Conservation (phyloP, 2,329 filamentous ascomycete species). For the Talaromyces sp. region DNA sequence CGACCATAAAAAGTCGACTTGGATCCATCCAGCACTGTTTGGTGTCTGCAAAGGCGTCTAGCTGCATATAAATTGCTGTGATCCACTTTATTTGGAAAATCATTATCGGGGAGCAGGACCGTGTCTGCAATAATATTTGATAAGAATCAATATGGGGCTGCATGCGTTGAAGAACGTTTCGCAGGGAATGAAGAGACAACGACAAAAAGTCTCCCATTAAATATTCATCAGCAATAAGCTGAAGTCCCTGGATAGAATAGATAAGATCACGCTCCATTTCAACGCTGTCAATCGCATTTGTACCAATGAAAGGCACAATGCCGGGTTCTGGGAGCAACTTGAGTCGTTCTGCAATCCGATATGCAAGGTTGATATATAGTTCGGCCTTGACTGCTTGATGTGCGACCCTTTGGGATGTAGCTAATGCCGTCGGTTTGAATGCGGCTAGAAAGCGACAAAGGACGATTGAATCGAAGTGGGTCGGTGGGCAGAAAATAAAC, state of each 20-base stretch:
- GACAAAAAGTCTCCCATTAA: slow-evolving; percentile 9
- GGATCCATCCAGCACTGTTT: slow-evolving; percentile 17
- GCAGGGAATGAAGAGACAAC: slow-evolving; percentile 5
- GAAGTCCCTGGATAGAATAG: slow-evolving; percentile 9
- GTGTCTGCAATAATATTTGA: slow-evolving; percentile 10
- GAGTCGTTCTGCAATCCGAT: slow-evolving; percentile 13
- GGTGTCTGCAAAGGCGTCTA: slow-evolving; percentile 11
- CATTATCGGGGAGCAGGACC: slow-evolving; percentile 9
- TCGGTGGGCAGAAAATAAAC: slow-evolving; percentile 20
- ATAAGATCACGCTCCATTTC: slow-evolving; percentile 9
- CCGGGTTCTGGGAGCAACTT: slow-evolving; percentile 5
- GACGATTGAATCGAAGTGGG: slow-evolving; percentile 16
- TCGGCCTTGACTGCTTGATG: slow-evolving; percentile 14
- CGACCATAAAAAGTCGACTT: slow-evolving; percentile 6
- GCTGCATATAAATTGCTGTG: slow-evolving; percentile 8
- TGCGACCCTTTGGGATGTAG: slow-evolving; percentile 8
- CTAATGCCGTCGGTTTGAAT: slow-evolving; percentile 16
- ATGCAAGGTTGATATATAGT: slow-evolving; percentile 17
- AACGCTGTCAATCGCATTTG: neutral
- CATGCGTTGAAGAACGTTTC: slow-evolving; percentile 8
- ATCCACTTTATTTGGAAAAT: slow-evolving; percentile 19
- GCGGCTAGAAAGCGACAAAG: slow-evolving; percentile 14
- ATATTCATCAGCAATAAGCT: slow-evolving; percentile 8
- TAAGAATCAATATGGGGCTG: slow-evolving; percentile 12
- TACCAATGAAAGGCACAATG: neutral